Conservation (phyloP, 331 rosid genomes). For the Erythrophleum ivorense region DNA sequence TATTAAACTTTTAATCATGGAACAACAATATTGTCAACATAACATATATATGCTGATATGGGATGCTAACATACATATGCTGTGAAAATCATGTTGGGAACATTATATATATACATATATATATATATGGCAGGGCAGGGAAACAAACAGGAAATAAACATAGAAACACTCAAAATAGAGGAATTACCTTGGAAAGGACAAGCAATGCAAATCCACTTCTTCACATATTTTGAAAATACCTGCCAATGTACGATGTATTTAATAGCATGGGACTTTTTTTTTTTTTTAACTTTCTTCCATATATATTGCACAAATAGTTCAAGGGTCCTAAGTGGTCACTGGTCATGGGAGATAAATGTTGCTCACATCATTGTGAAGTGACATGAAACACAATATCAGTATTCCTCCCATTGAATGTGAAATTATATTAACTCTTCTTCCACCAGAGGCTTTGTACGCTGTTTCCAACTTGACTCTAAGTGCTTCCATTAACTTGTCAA, state of each 20-base stretch:
- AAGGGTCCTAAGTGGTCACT: conserved; percentile 34
- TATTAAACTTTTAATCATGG: conserved; percentile 8
- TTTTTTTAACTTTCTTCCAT: conserved; percentile 18
- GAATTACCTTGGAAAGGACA: conserved; percentile 48
- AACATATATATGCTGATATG: background rate
- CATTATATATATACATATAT: background rate
- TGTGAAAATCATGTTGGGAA: background rate
- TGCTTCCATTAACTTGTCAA: conserved; percentile 75
- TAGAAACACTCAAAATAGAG: conserved; percentile 18
- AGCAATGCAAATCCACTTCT: conserved; percentile 78
- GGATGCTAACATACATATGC: background rate
- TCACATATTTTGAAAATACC: conserved; percentile 82
- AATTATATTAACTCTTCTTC: conserved; percentile 84
- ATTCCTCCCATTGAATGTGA: conserved; percentile 98
- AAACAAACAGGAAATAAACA: conserved; percentile 18
- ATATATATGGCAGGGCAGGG: conserved; percentile 2
- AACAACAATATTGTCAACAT: background rate
- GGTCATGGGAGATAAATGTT: conserved; percentile 37
- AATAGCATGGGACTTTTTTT: background rate
- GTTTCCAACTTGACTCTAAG: conserved; percentile 77
- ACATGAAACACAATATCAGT: conserved; percentile 72
- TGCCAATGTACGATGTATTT: conserved; percentile 51
- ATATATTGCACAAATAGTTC: conserved; percentile 35
- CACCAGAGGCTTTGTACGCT: conserved; percentile 86
- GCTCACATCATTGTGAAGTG: conserved; percentile 78